These are phyloP conservation scores for Teunomyces aglyptinius DNA, from an alignment of 805 yeast genomes.

Conservation along the genomic window DNA sequence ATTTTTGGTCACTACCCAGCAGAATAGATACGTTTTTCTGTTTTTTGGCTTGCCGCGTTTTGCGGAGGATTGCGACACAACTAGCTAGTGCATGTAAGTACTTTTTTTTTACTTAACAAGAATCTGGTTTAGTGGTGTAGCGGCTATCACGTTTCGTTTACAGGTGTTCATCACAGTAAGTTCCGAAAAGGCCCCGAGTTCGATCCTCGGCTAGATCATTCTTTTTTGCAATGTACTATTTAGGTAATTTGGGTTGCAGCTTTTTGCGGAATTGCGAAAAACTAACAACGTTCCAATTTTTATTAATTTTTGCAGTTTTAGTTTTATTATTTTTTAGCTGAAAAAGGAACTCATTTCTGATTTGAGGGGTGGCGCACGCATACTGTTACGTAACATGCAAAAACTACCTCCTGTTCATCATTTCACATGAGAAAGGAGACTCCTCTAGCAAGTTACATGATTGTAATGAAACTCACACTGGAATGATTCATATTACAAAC, in stretches of 20 bases:
- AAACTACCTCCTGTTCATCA: not conserved
- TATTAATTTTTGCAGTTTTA: constrained; percentile 2
- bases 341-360: not conserved
- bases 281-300: not conserved
- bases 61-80: not conserved
- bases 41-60: not conserved
- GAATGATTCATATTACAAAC: not conserved
- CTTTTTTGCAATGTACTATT: constrained; percentile 10
- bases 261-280: constrained; percentile 3
- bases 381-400: not conserved
- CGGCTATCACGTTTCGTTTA: constrained; percentile 45
- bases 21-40: not conserved
- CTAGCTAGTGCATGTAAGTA: too few relatives aligned
- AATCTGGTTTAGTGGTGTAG: constrained; percentile 38
- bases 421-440: not conserved
- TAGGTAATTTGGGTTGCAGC: constrained; percentile 2
- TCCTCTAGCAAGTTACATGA: too few relatives aligned
- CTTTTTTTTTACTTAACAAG: not conserved
- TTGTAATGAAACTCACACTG: not conserved
- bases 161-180: constrained; percentile 33
- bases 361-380: not conserved
- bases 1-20: not conserved
- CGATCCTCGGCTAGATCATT: constrained; percentile 44
- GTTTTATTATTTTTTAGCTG: not conserved
- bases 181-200: constrained; percentile 45